These are phyloP conservation scores for Geranium brycei DNA, from an alignment of 345 rosid species.

Conservation along the genomic window DNA sequence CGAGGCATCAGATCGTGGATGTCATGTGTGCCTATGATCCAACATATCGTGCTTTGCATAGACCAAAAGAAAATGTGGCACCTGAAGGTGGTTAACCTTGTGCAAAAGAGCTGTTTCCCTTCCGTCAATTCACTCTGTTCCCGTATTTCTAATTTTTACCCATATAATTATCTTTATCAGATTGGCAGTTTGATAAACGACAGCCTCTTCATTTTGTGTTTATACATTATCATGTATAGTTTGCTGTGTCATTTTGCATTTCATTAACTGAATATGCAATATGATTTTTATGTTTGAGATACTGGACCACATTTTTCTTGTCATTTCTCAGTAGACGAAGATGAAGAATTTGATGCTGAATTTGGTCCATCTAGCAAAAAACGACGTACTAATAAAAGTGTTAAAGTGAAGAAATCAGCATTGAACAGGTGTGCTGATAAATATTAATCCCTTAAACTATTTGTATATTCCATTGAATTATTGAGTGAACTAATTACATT, in stretches of 20 bases:
- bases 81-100: constrained; percentile 75
- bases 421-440: constrained; percentile 54
- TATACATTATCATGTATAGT: not conserved
- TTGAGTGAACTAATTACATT: constrained; percentile 4
- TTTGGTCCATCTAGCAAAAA: constrained; percentile 73
- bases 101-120: constrained; percentile 10
- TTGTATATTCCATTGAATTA: constrained; percentile 8
- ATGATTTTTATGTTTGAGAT: not conserved
- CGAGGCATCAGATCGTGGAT: constrained; percentile 75
- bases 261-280: not conserved
- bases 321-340: constrained; percentile 57
- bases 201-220: no score
- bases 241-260: constrained; percentile 1
- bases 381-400: constrained; percentile 48
- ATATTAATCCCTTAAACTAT: constrained; percentile 5
- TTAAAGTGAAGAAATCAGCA: constrained; percentile 64
- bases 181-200: no score
- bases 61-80: constrained; percentile 57
- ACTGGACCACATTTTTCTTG: constrained; percentile 8
- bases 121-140: constrained; percentile 7
- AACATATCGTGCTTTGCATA: constrained; percentile 66
- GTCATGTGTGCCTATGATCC: constrained; percentile 94
- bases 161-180: not conserved
- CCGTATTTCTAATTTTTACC: not conserved
- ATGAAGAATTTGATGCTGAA: constrained; percentile 67